A percentile compares a stretch with the other conserved stretches of the same genome.
Evolutionary conservation across 2,329 filamentous ascomycete species (phyloP).

Genomic region (Thelonectria discophora): DNA sequence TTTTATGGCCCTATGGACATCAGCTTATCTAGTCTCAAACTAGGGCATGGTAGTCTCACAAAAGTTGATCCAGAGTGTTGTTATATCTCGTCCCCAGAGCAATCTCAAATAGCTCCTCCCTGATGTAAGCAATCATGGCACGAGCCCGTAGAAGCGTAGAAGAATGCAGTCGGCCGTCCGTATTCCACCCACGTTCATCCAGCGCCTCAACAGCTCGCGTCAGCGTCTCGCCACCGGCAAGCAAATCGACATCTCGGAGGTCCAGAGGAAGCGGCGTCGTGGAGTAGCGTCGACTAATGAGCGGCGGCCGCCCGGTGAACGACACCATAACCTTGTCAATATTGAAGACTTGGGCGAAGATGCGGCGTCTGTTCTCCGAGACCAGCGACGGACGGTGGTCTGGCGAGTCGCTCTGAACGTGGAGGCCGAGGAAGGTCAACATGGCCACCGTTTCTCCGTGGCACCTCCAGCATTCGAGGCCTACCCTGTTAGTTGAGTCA

Average conservation of each 20-base stretch:
- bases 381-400: constrained; percentile 46
- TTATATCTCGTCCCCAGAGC: constrained; percentile 52
- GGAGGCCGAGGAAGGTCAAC: constrained; percentile 49
- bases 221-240: constrained; percentile 1
- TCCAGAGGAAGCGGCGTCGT: constrained; percentile 17
- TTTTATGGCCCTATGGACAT: constrained; percentile 47
- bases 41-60: constrained; percentile 26
- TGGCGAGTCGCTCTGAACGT: constrained; percentile 38
- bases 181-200: constrained; percentile 16
- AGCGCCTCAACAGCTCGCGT: not conserved
- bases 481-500: constrained; percentile 34
- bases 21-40: not conserved
- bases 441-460: constrained; percentile 50
- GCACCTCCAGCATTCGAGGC: constrained; percentile 49
- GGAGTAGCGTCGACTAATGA: constrained; percentile 27
- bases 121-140: constrained; percentile 57
- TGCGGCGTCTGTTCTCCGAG: constrained; percentile 45
- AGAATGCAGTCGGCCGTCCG: constrained; percentile 45
- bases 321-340: constrained; percentile 51
- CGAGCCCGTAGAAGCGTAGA: constrained; percentile 58
- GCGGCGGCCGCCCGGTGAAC: constrained; percentile 54
- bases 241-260: constrained; percentile 12
- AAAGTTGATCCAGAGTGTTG: constrained; percentile 28
- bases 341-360: constrained; percentile 47
- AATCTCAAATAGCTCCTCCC: constrained; percentile 68